phyloP scores from a whole-genome alignment of 306 rosid genomes.

The Cicer pinnatifidum region DNA sequence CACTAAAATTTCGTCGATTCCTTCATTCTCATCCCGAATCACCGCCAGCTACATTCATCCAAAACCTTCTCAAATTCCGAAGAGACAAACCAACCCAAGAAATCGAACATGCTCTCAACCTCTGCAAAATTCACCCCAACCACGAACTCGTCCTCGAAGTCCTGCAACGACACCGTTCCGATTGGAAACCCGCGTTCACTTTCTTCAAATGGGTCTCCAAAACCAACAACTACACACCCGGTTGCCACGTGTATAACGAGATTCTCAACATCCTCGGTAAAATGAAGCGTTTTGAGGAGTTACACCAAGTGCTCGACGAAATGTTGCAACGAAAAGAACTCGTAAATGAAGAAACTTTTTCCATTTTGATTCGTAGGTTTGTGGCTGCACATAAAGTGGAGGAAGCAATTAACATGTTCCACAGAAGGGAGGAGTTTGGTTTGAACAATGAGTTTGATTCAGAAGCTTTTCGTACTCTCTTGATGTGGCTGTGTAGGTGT shows the following conservation, averaged over 20 bases:
- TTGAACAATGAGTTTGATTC: slow-evolving; percentile 50
- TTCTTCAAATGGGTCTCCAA: slow-evolving; percentile 74
- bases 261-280: slow-evolving; percentile 67
- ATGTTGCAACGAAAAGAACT: slow-evolving; percentile 61
- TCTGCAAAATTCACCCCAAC: slow-evolving; percentile 46
- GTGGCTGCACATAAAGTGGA: slow-evolving; percentile 71
- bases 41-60: slow-evolving; percentile 50
- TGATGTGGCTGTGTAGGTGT: slow-evolving; percentile 75
- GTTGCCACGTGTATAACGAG: slow-evolving; percentile 59
- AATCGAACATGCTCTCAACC: slow-evolving; percentile 64
- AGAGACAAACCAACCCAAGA: slow-evolving; percentile 61
- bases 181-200: slow-evolving; percentile 68
- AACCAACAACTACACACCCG: slow-evolving; percentile 45
- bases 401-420: slow-evolving; percentile 60
- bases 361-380: slow-evolving; percentile 56
- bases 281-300: slow-evolving; percentile 57
- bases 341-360: slow-evolving; percentile 52
- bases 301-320: slow-evolving; percentile 70
- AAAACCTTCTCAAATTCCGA: slow-evolving; percentile 67
- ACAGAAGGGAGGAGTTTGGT: slow-evolving; percentile 57
- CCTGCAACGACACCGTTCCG: slow-evolving; percentile 65
- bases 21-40: slow-evolving; percentile 45
- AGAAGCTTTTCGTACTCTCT: slow-evolving; percentile 59
- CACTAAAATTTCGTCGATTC: neutral
- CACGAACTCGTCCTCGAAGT: slow-evolving; percentile 64